phyloP scores from a whole-genome alignment of 129 eudicot genomes.

The Helichrysum umbraculigerum region DNA sequence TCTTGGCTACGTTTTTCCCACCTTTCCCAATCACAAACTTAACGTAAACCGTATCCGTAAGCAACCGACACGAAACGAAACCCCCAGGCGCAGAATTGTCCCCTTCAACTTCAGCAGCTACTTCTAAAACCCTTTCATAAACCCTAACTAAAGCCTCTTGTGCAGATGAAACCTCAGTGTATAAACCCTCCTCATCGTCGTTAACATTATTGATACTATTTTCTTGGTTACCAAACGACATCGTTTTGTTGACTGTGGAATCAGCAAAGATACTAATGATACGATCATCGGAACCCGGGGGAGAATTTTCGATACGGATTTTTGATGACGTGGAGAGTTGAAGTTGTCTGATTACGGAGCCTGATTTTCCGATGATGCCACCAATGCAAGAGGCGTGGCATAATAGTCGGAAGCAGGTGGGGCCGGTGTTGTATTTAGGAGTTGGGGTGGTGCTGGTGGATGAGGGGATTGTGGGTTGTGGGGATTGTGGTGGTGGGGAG shows the following conservation, averaged over 20 bases:
- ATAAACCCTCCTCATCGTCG: slow-evolving; percentile 20
- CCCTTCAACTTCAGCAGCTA: slow-evolving; percentile 55
- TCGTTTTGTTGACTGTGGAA: slow-evolving; percentile 6
- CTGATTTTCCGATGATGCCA: slow-evolving; percentile 72
- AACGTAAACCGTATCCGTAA: slow-evolving; percentile 41
- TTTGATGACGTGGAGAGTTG: slow-evolving; percentile 48
- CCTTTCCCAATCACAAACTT: slow-evolving; percentile 72
- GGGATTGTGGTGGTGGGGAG: slow-evolving; percentile 5
- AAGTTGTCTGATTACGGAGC: slow-evolving; percentile 53
- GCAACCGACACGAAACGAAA: slow-evolving; percentile 59
- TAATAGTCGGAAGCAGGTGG: slow-evolving; percentile 52
- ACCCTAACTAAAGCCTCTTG: slow-evolving; percentile 78
- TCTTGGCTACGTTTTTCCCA: slow-evolving; percentile 57
- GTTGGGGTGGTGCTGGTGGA: slow-evolving; percentile 14
- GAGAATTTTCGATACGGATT: slow-evolving; percentile 59
- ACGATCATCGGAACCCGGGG: slow-evolving; percentile 38
- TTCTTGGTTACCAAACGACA: slow-evolving; percentile 18
- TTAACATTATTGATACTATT: not conserved
- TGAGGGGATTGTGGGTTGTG: not conserved
- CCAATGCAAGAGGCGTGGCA: slow-evolving; percentile 74
- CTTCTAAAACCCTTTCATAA: slow-evolving; percentile 71
- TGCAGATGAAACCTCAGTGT: slow-evolving; percentile 56
- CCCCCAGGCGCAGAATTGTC: slow-evolving; percentile 32
- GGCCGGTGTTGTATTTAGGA: slow-evolving; percentile 35
- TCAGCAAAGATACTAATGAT: slow-evolving; percentile 49